Evolutionary conservation across 2,329 filamentous ascomycete genomes (phyloP).

Genomic region (Pezizomycotina sp.): DNA sequence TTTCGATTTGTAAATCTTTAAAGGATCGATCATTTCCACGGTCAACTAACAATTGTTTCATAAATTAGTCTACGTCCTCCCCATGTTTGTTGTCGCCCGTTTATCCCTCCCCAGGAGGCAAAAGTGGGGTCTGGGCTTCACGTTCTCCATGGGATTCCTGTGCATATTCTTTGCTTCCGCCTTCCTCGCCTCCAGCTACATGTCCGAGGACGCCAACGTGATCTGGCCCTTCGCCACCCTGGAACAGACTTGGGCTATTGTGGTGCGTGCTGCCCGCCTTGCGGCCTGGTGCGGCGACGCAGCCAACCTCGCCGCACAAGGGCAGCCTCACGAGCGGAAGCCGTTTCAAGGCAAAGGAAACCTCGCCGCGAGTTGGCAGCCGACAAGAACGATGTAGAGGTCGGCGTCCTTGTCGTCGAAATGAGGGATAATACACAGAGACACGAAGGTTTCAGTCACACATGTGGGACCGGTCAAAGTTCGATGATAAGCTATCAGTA

Average conservation of each 20-base stretch:
- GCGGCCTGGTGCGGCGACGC: too few species aligned
- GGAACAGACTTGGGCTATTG: conserved; percentile 12
- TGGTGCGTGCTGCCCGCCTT: conserved; percentile 10
- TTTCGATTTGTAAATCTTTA: conserved; percentile 4
- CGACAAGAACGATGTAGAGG: too few species aligned
- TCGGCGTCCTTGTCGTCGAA: too few species aligned
- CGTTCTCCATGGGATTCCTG: conserved; percentile 10
- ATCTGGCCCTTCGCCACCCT: conserved; percentile 10
- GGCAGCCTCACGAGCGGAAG: too few species aligned
- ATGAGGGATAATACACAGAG: too few species aligned
- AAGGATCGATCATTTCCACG: conserved; percentile 5
- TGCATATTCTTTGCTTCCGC: conserved; percentile 13
- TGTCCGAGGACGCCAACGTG: conserved; percentile 4
- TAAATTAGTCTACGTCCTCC: conserved; percentile 11
- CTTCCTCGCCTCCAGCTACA: conserved; percentile 6
- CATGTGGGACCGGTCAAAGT: too few species aligned
- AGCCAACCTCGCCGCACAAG: too few species aligned
- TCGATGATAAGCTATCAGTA: too few species aligned
- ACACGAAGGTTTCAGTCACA: too few species aligned
- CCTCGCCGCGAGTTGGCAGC: too few species aligned
- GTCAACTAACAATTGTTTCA: conserved; percentile 9
- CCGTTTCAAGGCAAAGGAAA: too few species aligned
- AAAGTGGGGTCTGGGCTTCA: conserved; percentile 8
- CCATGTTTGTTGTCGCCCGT: conserved; percentile 4
- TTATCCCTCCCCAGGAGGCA: conserved; percentile 4